Evolutionary conservation across 2,329 filamentous ascomycete genomes (phyloP).

Genomic region (Aspergillus sp.): DNA sequence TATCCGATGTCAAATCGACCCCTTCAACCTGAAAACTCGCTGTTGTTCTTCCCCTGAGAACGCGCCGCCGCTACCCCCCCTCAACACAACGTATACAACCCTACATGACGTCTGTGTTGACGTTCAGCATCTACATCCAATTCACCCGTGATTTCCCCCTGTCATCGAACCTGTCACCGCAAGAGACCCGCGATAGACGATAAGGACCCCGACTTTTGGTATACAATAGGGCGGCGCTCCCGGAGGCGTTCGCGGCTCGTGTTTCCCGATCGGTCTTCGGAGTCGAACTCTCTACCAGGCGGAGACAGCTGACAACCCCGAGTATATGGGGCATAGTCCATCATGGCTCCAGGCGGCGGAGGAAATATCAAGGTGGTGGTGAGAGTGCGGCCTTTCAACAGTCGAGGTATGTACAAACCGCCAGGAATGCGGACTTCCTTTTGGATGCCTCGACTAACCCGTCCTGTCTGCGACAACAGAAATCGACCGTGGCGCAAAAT

Average conservation of each 20-base stretch:
- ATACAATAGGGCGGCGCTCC: conserved; percentile 27
- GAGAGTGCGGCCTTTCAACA: conserved; percentile 91
- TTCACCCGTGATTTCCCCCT: conserved; percentile 9
- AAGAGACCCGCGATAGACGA: not conserved
- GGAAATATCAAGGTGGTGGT: conserved; percentile 99
- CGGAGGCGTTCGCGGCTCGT: conserved; percentile 32
- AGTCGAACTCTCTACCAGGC: conserved; percentile 12
- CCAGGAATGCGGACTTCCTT: not conserved
- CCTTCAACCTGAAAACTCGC: not conserved
- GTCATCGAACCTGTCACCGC: not conserved
- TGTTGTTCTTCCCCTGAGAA: conserved; percentile 13
- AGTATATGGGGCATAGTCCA: conserved; percentile 39
- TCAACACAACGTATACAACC: conserved; percentile 17
- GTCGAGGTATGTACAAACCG: conserved; percentile 65
- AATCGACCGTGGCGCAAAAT: conserved; percentile 87
- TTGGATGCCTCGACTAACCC: conserved; percentile 6
- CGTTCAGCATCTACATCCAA: conserved; percentile 18
- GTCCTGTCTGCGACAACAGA: conserved; percentile 53
- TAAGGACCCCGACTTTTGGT: conserved; percentile 11
- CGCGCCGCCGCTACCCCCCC: conserved; percentile 16
- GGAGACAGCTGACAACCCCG: conserved; percentile 14
- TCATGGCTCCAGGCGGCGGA: conserved; percentile 71
- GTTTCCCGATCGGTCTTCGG: conserved; percentile 15
- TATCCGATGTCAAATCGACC: not conserved
- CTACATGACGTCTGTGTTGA: conserved; percentile 39